Percentiles rank a stretch among this genome's conserved stretches.
phyloP scores from a whole-genome alignment of 148 eudicot genomes.

The Diospyros lotus region DNA sequence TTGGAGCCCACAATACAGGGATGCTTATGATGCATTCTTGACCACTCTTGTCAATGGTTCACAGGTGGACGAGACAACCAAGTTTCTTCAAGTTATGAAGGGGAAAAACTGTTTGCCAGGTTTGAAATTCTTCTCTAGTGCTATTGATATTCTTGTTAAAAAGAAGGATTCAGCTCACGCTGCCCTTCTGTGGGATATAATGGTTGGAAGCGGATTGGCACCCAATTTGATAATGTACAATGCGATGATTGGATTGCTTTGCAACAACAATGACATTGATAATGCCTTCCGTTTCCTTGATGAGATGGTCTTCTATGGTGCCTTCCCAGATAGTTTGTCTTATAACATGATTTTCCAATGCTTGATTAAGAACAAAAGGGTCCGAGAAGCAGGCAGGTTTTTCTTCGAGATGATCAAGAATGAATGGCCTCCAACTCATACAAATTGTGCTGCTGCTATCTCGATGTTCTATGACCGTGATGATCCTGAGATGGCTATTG shows the following conservation, averaged over 20 bases:
- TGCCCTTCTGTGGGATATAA: conserved; percentile 64
- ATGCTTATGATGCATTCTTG: conserved; percentile 73
- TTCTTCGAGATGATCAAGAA: conserved; percentile 77
- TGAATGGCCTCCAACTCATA: conserved; percentile 56
- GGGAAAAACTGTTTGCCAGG: conserved; percentile 78
- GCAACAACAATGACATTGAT: conserved; percentile 56
- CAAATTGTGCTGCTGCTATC: conserved; percentile 62
- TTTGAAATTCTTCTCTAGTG: conserved; percentile 71
- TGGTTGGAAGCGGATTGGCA: conserved; percentile 54
- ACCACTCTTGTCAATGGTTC: conserved; percentile 57
- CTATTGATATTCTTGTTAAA: conserved; percentile 63
- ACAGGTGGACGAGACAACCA: conserved; percentile 56
- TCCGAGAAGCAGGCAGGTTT: conserved; percentile 57
- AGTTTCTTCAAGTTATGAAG: conserved; percentile 74
- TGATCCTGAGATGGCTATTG: conserved; percentile 76
- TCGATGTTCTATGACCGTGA: conserved; percentile 54
- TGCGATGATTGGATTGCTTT: conserved; percentile 63
- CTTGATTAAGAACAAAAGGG: conserved; percentile 59
- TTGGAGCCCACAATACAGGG: conserved; percentile 52
- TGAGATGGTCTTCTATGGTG: conserved; percentile 64
- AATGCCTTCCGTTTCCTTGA: conserved; percentile 71
- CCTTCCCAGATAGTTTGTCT: conserved; percentile 64
- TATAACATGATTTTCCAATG: conserved; percentile 78
- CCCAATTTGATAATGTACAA: conserved; percentile 69
- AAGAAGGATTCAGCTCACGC: conserved; percentile 60